Evolutionary conservation across 495 filamentous ascomycete species (phyloP).

Genomic region (Ramalina peruviana): DNA sequence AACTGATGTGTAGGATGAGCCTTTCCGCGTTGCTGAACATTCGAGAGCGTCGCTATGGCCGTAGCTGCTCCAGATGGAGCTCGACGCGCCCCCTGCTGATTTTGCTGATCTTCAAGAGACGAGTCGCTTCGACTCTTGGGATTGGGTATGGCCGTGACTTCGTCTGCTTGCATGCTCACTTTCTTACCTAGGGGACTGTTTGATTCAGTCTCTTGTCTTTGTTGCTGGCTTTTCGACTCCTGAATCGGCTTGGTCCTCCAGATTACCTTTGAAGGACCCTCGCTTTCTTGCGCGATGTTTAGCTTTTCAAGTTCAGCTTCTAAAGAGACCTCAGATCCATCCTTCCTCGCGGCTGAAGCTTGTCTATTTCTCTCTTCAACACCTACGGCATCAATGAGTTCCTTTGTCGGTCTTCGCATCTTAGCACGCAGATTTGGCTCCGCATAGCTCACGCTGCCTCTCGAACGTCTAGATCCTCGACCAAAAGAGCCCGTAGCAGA

Average conservation of each 20-base stretch:
- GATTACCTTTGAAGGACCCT: not conserved
- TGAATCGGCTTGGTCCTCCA: constrained; percentile 12
- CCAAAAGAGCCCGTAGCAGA: constrained; percentile 28
- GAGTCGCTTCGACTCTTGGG: constrained; percentile 6
- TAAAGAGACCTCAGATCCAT: not conserved
- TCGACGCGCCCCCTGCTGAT: not conserved
- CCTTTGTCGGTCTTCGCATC: constrained; percentile 70
- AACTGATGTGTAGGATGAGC: not conserved
- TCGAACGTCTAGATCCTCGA: constrained; percentile 49
- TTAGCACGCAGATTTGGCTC: constrained; percentile 76
- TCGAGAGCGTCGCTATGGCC: constrained; percentile 12
- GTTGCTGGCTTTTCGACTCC: constrained; percentile 2
- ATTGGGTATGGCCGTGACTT: constrained; percentile 4
- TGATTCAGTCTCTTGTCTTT: constrained; percentile 9
- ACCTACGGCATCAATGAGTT: constrained; percentile 56
- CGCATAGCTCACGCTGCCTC: constrained; percentile 63
- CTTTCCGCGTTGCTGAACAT: constrained; percentile 1
- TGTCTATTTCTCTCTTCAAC: constrained; percentile 26
- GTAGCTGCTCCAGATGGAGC: constrained; percentile 3
- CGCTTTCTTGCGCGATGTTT: constrained; percentile 10
- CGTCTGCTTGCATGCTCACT: not conserved
- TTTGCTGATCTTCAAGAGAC: not conserved
- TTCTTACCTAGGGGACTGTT: constrained; percentile 15
- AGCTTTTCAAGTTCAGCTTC: not conserved
- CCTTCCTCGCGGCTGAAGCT: not conserved